phyloP scores from a whole-genome alignment of 345 rosid genomes.

The Eucalyptus microcorys region DNA sequence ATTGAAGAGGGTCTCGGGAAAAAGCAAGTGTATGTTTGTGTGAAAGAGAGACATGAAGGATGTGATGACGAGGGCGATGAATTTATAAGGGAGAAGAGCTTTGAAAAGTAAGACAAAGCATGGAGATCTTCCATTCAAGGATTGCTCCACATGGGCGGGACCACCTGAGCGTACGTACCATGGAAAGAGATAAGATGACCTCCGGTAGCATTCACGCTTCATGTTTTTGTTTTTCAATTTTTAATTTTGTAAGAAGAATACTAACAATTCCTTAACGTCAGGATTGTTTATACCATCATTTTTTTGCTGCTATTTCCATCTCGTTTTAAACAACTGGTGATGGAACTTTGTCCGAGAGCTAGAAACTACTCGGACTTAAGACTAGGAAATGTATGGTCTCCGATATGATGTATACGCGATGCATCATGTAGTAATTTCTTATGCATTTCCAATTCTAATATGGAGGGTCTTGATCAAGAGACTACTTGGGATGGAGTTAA shows the following conservation, averaged over 20 bases:
- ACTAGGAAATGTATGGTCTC: too few relatives aligned
- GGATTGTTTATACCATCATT: not conserved
- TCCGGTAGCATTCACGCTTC: not conserved
- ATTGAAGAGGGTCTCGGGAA: not conserved
- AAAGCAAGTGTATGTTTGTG: not conserved
- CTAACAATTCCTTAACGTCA: not conserved
- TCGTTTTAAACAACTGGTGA: not conserved
- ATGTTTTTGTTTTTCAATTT: too few relatives aligned
- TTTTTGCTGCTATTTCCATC: not conserved
- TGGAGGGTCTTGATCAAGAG: too few relatives aligned
- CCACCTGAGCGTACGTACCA: rapidly evolving
- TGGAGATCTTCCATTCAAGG: not conserved
- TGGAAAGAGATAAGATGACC: not conserved
- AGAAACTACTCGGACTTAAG: too few relatives aligned
- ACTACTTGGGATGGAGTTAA: too few relatives aligned
- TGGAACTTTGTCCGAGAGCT: too few relatives aligned
- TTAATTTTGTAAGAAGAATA: not conserved
- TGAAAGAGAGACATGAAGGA: not conserved
- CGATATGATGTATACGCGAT: too few relatives aligned
- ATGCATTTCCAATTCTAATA: too few relatives aligned
- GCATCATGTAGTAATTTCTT: too few relatives aligned
- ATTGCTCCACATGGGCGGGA: not conserved
- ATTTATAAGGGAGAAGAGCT: not conserved
- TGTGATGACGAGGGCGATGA: not conserved
- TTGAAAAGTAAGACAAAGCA: not conserved